Conservation (phyloP, 495 filamentous ascomycete genomes). For the Beverwykella pulmonaria region DNA sequence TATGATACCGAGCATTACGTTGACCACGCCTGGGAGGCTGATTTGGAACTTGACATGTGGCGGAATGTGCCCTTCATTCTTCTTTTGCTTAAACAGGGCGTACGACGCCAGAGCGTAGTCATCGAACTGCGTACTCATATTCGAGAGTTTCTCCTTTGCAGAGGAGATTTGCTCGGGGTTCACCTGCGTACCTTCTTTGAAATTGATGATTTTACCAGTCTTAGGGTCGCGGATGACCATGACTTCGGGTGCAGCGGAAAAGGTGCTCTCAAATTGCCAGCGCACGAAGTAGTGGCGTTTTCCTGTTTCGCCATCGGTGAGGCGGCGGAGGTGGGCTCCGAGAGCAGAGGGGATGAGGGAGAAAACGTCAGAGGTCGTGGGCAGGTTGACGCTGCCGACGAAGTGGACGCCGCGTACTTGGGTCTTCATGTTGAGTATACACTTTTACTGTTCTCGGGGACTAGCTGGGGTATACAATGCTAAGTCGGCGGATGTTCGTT, state of each 20-base stretch:
- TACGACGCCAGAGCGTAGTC: slow-evolving; percentile 47
- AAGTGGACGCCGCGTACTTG: slow-evolving; percentile 28
- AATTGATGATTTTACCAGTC: slow-evolving; percentile 35
- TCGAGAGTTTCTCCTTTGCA: slow-evolving; percentile 17
- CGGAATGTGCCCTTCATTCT: slow-evolving; percentile 36
- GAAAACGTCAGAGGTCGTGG: slow-evolving; percentile 44
- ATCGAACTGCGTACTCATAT: slow-evolving; percentile 42
- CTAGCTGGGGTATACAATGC: no score
- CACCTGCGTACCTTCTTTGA: neutral
- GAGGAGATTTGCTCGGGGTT: slow-evolving; percentile 38
- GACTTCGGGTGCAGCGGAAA: slow-evolving; percentile 41
- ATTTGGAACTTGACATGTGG: slow-evolving; percentile 49
- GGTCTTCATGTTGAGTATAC: neutral
- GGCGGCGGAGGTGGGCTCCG: slow-evolving; percentile 41
- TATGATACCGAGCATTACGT: slow-evolving; percentile 40
- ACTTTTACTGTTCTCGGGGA: neutral
- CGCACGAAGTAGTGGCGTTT: slow-evolving; percentile 44
- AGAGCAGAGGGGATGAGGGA: slow-evolving; percentile 35
- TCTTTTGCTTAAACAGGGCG: slow-evolving; percentile 34
- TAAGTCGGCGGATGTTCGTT: no score
- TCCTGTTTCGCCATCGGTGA: slow-evolving; percentile 53
- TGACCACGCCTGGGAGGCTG: slow-evolving; percentile 45
- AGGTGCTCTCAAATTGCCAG: slow-evolving; percentile 42
- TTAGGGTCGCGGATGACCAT: slow-evolving; percentile 16
- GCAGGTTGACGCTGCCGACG: slow-evolving; percentile 47